Evolutionary conservation across 345 rosid species (phyloP).

Genomic region (Linum trigynum): DNA sequence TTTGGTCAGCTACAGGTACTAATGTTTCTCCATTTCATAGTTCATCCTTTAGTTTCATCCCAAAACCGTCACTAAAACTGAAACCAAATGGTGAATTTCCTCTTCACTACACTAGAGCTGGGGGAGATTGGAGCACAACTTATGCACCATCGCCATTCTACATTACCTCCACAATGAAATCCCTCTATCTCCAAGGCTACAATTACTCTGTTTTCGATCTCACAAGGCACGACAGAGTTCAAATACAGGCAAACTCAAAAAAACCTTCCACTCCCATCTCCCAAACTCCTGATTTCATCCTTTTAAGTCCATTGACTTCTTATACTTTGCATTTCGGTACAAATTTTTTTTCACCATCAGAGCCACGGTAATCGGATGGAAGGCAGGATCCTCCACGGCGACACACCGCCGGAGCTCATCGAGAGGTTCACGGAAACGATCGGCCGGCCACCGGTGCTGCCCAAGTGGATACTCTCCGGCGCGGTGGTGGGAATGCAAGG

Average conservation of each 20-base stretch:
- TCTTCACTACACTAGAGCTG: slow-evolving; percentile 36
- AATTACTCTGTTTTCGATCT: slow-evolving; percentile 59
- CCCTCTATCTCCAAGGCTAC: slow-evolving; percentile 65
- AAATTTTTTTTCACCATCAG: slow-evolving; percentile 18
- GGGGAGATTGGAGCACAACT: slow-evolving; percentile 68
- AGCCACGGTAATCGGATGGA: slow-evolving; percentile 40
- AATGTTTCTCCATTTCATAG: neutral
- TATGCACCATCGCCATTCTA: slow-evolving; percentile 80
- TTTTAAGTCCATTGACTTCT: slow-evolving; percentile 7
- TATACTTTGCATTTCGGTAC: slow-evolving; percentile 28
- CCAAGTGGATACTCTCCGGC: slow-evolving; percentile 72
- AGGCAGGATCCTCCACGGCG: slow-evolving; percentile 53
- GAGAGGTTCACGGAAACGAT: slow-evolving; percentile 44
- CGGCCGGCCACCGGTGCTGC: slow-evolving; percentile 68
- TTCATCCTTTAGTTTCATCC: no score
- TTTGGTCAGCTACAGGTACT: slow-evolving; percentile 63
- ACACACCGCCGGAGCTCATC: slow-evolving; percentile 53
- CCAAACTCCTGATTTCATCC: neutral
- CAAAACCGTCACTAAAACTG: no score
- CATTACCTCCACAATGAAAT: slow-evolving; percentile 62
- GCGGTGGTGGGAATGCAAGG: slow-evolving; percentile 78
- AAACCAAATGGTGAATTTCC: neutral
- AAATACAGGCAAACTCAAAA: slow-evolving; percentile 43
- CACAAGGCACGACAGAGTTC: slow-evolving; percentile 48
- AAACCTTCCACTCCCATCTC: neutral